Percentiles rank a stretch among this genome's conserved stretches.
Conservation (phyloP, 306 rosid genomes). For the Fragaria ananassa region DNA sequence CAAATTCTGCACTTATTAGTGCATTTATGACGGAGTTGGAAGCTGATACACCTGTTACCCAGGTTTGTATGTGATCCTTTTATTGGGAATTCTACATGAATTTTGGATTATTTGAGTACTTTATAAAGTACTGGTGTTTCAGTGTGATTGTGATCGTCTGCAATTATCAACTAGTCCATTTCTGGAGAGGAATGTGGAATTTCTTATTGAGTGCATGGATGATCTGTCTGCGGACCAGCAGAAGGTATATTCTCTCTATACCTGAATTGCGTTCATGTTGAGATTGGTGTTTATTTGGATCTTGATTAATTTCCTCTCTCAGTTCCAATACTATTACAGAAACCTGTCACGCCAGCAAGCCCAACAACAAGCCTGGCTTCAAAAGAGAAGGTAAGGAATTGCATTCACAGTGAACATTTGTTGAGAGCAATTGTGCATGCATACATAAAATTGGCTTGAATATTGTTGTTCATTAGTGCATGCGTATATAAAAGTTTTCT, state of each 20-base stretch:
- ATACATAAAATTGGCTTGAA: not conserved
- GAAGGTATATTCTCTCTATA: conserved; percentile 51
- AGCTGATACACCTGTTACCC: conserved; percentile 78
- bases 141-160: conserved; percentile 94
- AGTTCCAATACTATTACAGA: conserved; percentile 83
- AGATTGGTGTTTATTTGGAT: not conserved
- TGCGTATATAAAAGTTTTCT: not conserved
- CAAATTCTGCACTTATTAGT: conserved; percentile 94
- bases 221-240: conserved; percentile 90
- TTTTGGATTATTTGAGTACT: conserved; percentile 17
- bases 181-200: conserved; percentile 88
- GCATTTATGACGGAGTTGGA: conserved; percentile 95
- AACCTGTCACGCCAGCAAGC: conserved; percentile 91
- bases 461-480: not conserved
- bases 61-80: conserved; percentile 48
- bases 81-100: conserved; percentile 7
- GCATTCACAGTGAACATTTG: not conserved
- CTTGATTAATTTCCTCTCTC: conserved; percentile 24
- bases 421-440: not conserved
- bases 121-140: conserved; percentile 19
- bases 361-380: conserved; percentile 99
- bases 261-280: conserved; percentile 7
- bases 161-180: conserved; percentile 80
- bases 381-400: conserved; percentile 75
- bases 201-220: conserved; percentile 96